Evolutionary conservation across 148 eudicot species (phyloP).

Genomic region (Spergularia marina): DNA sequence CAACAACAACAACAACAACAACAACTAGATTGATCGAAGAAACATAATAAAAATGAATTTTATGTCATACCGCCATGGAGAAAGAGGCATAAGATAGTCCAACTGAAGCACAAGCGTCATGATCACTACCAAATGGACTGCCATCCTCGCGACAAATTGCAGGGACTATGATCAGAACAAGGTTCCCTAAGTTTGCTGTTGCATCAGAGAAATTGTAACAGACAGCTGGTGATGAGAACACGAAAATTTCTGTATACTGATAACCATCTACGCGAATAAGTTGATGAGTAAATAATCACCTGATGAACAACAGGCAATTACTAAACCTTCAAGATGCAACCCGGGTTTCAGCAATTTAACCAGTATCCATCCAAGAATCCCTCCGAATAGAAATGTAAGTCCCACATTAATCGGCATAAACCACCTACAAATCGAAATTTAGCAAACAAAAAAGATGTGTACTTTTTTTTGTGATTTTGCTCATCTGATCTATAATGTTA

Average conservation of each 20-base stretch:
- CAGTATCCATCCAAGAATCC: slow-evolving; percentile 70
- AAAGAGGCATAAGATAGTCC: slow-evolving; percentile 84
- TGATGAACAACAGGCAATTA: slow-evolving; percentile 65
- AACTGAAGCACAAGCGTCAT: slow-evolving; percentile 37
- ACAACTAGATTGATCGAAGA: too few relatives aligned
- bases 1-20: too few relatives aligned
- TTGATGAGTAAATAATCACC: slow-evolving; percentile 34
- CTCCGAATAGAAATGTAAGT: slow-evolving; percentile 74
- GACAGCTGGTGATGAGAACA: background rate
- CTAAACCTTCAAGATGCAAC: slow-evolving; percentile 61
- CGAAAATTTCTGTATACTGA: background rate
- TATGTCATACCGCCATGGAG: slow-evolving; percentile 82
- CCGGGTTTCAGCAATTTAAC: slow-evolving; percentile 66
- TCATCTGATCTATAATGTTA: too few relatives aligned
- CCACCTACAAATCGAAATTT: slow-evolving; percentile 53
- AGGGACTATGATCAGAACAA: slow-evolving; percentile 75
- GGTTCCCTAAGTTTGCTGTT: slow-evolving; percentile 80
- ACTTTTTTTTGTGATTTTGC: too few relatives aligned
- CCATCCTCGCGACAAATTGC: slow-evolving; percentile 72
- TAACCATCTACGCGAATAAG: too few relatives aligned
- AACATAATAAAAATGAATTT: too few relatives aligned
- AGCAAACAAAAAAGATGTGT: background rate
- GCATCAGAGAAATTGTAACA: background rate
- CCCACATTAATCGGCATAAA: slow-evolving; percentile 86
- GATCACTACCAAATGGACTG: slow-evolving; percentile 74